Evolutionary conservation across 116 monocot genomes (phyloP).

Genomic region (Iris pallida): DNA sequence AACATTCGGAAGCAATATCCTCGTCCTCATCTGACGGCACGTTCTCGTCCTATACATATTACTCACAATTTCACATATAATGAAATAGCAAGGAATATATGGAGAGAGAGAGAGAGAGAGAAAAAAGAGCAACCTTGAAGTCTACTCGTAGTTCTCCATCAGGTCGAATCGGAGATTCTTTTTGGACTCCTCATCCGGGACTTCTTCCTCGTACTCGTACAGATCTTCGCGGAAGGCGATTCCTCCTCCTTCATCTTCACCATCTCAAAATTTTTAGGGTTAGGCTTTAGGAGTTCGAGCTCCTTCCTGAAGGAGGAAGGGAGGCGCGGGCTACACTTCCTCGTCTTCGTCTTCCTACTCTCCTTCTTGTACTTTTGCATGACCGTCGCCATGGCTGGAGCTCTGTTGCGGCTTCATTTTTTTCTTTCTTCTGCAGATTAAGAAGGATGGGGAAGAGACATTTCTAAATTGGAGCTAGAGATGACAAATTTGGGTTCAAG

Average conservation of each 20-base stretch:
- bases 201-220: slow-evolving; percentile 77
- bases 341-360: slow-evolving; percentile 4
- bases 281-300: slow-evolving; percentile 26
- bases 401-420: too few relatives aligned
- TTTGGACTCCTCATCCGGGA: slow-evolving; percentile 70
- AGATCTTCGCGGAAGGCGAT: slow-evolving; percentile 18
- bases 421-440: too few relatives aligned
- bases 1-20: slow-evolving; percentile 52
- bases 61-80: background rate
- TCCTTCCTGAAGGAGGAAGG: slow-evolving; percentile 50
- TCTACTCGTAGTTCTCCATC: slow-evolving; percentile 89
- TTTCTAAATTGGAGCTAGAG: too few relatives aligned
- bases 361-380: too few relatives aligned
- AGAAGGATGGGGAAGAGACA: too few relatives aligned
- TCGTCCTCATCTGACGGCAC: slow-evolving; percentile 54
- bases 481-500: too few relatives aligned
- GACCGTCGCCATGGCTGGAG: too few relatives aligned
- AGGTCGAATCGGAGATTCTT: slow-evolving; percentile 81
- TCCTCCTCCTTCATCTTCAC: slow-evolving; percentile 8
- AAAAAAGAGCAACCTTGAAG: slow-evolving; percentile 45
- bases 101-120: background rate
- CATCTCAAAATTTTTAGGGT: slow-evolving; percentile 14
- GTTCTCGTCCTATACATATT: slow-evolving; percentile 19
- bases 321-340: slow-evolving; percentile 53
- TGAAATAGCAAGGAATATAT: background rate